phyloP scores from a whole-genome alignment of 2,329 filamentous ascomycete species.

The Aspergillus neotritici region DNA sequence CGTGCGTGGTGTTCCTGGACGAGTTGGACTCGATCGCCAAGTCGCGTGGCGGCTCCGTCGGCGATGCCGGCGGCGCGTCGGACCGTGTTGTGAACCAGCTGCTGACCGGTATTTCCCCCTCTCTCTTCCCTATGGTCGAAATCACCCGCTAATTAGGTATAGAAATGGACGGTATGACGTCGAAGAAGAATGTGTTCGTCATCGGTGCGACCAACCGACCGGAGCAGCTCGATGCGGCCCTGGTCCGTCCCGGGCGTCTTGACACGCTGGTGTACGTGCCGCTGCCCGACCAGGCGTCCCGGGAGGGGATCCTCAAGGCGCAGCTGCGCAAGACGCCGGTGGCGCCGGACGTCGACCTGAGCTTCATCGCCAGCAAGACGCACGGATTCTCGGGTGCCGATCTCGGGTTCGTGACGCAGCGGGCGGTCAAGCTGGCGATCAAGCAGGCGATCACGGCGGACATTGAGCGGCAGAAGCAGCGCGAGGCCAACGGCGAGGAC shows the following conservation, averaged over 20 bases:
- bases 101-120: slow-evolving; percentile 67
- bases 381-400: slow-evolving; percentile 99
- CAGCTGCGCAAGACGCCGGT: slow-evolving; percentile 98
- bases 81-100: slow-evolving; percentile 99
- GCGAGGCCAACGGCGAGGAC: slow-evolving; percentile 71
- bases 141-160: slow-evolving; percentile 36
- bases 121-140: background rate
- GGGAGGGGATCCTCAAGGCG: slow-evolving; percentile 83
- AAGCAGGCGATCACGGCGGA: slow-evolving; percentile 89
- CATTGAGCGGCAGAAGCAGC: slow-evolving; percentile 84
- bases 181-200: slow-evolving; percentile 99
- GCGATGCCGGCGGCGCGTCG: slow-evolving; percentile 94
- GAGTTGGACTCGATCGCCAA: slow-evolving; percentile 99
- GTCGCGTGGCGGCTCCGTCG: slow-evolving; percentile 92
- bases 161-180: slow-evolving; percentile 99
- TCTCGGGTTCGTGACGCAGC: slow-evolving; percentile 97
- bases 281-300: slow-evolving; percentile 84
- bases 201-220: slow-evolving; percentile 98
- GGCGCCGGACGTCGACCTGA: slow-evolving; percentile 75
- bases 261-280: slow-evolving; percentile 98
- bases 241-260: slow-evolving; percentile 97
- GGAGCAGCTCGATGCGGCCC: slow-evolving; percentile 94
- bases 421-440: slow-evolving; percentile 98
- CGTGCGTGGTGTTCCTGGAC: slow-evolving; percentile 97
- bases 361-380: slow-evolving; percentile 92